Evolutionary conservation across 805 yeast species (phyloP).

Genomic region (Schwanniomyces polymorphus): DNA sequence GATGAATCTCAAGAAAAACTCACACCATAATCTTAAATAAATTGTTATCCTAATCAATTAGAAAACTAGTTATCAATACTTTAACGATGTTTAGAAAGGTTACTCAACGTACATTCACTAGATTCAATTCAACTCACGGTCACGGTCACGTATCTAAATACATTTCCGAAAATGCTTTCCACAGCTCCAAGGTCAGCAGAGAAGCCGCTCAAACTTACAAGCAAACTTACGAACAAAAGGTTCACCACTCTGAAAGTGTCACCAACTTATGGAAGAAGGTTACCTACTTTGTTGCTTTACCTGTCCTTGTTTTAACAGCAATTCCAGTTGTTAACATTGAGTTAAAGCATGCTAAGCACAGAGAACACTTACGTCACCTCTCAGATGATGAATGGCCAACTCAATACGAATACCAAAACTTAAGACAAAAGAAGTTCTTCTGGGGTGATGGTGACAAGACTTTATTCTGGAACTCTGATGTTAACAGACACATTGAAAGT

Average conservation of each 20-base stretch:
- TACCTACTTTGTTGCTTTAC: constrained; percentile 76
- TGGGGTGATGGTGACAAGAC: constrained; percentile 99
- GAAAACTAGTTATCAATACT: constrained; percentile 1
- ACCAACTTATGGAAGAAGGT: constrained; percentile 83
- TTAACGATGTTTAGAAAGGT: constrained; percentile 34
- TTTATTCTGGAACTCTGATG: constrained; percentile 90
- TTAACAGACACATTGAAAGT: constrained; percentile 77
- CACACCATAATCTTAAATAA: constrained; percentile 13
- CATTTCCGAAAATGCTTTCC: constrained; percentile 40
- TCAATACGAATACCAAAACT: constrained; percentile 88
- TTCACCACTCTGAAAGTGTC: constrained; percentile 78
- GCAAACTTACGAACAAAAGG: constrained; percentile 60
- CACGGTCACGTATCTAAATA: constrained; percentile 43
- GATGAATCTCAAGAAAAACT: constrained; percentile 8
- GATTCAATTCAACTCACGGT: constrained; percentile 38
- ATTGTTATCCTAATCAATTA: background rate
- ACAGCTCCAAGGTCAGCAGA: constrained; percentile 40
- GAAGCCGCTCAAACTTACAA: constrained; percentile 73
- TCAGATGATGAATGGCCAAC: constrained; percentile 91
- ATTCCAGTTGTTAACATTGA: constrained; percentile 81
- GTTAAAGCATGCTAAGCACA: constrained; percentile 86
- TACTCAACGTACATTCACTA: constrained; percentile 36
- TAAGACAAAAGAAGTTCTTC: constrained; percentile 85
- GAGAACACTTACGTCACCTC: constrained; percentile 69
- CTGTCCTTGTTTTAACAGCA: constrained; percentile 75